Base-by-base conservation (phyloP, 306 rosid genomes). In the Quercus dentata region DNA sequence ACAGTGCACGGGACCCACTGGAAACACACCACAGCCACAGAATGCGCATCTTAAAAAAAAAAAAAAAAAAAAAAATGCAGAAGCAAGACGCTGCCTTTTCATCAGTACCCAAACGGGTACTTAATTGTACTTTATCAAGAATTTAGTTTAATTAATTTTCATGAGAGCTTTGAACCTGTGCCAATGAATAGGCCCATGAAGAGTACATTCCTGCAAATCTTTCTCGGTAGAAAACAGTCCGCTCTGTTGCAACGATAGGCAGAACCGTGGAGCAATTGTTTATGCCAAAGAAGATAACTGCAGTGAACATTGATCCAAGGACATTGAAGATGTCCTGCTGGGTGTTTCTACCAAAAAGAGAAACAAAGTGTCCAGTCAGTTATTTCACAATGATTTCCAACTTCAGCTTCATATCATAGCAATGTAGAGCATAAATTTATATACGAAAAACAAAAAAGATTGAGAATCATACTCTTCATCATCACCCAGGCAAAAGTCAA, bases 161-260 rank as follows among this genome's bases (percentile, higher is more conserved):
- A 35, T 3, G 28, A 41, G 73, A 81, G 46, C 72, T 77, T 7
- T 6, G 71, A 74, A 89, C 97, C 92, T 91, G 97, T 52, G 97
- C 90, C 55, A 85, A 79, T 23, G 97, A 88, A 69, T 88, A 88
- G 49, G 94, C 92, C 88, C 89, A 85, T 3, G 91, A 82, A 49
- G 91, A 89, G 74, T 85, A 89, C 97, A 91, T 91, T 81, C 94
- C 94, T 18, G 92, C 87, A 78, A 81, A 90, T 76, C 69, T 87
- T 85, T 89, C 97, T 10, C 92, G 86, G 72, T 85, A 86, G 38
- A 91, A 74, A 74, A 91, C 91, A 13, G 55, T 82, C 33, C 94
- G 88, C 74, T 91, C 97, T 25, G 83, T 80, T 18, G 90, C 86
- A 71, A 89, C 89, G 54, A 77, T 7, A 8, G 89, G 87, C 23